Base-by-base conservation (phyloP, 2,329 filamentous ascomycete species). In the Fusarium succisae region DNA sequence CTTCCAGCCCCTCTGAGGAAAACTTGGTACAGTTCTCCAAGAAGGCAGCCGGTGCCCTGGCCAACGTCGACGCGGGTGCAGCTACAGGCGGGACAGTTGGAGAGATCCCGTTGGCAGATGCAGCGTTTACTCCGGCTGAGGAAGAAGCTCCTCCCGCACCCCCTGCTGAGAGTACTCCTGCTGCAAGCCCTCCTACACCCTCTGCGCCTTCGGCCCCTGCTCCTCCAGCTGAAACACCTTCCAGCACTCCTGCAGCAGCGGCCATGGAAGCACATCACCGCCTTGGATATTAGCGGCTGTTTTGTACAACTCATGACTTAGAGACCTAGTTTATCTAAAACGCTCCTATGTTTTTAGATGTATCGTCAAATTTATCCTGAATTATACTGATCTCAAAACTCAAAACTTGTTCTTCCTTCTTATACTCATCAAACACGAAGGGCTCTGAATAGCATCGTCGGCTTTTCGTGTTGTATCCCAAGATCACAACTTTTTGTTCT, bases 41-140 rank as follows among this genome's bases (percentile, higher is more conserved):
- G 51, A 62, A 75, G 6, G 74, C 75, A 8, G 60, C 73, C 0
- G 61, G 65, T 5, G 74, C 78, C 3, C 35, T 63, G 8, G 67
- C 71, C 10, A 79, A 77, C 18, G 58, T 79, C 1, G 77, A 79
- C 28, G 75, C 70, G 0, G 66, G 44, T 14, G 44, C 44, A 4
- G 50, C 78, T 15, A 62, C 72, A 10, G 77, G 77, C 4, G 77
- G 77, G 12, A 65, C 73, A 5, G 72, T 75, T 0, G 76, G 76
- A 6, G 61, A 72, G 47, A 77, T 77, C n/a, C 63, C 76, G 4
- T 22, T 77, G 14, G 67, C 74, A 2, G 65, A 65, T 2, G 76
- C 76, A 11, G 76, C 76, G 6, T 77, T 77, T 59, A 64, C 55
- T 63, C 72, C 76, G 13, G 69, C 72, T 5, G 59, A 66, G 6